These are phyloP conservation scores for Chlorella sp. DNA, from an alignment of 139 green algal species.

Conservation along the genomic window DNA sequence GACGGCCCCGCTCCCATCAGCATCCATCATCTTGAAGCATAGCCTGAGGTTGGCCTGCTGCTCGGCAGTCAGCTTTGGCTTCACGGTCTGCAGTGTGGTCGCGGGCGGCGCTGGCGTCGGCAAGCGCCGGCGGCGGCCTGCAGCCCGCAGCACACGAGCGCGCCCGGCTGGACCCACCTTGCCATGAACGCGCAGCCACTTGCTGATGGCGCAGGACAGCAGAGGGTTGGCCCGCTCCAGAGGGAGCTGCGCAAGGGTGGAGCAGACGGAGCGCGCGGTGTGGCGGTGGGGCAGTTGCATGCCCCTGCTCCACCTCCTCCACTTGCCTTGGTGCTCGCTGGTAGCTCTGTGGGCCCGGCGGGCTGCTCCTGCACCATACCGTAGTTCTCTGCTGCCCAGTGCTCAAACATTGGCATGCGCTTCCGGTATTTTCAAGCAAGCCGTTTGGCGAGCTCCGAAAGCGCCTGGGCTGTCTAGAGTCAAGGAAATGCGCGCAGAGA, in stretches of 20 bases:
- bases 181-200: constrained; percentile 13
- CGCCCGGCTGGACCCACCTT: background rate
- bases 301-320: background rate
- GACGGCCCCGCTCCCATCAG: constrained; percentile 76
- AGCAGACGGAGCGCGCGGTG: background rate
- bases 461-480: too few relatives aligned
- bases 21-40: constrained; percentile 81
- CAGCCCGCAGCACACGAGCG: background rate
- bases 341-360: background rate
- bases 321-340: background rate
- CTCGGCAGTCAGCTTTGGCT: constrained; percentile 59
- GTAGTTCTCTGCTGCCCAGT: too few relatives aligned
- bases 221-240: constrained; percentile 6
- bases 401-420: too few relatives aligned
- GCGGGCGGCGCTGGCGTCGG: background rate
- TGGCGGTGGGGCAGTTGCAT: background rate
- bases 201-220: constrained; percentile 8
- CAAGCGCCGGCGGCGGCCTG: background rate
- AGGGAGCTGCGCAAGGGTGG: background rate
- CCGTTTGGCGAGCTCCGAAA: too few relatives aligned
- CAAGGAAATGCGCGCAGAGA: too few relatives aligned
- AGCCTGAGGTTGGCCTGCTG: constrained; percentile 63
- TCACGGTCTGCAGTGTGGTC: constrained; percentile 45
- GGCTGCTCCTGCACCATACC: too few relatives aligned
- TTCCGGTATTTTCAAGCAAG: too few relatives aligned